Evolutionary conservation across 2,329 filamentous ascomycete species (phyloP), one percentile per base, ranked within the genome.

Genomic region (Sporothrix variecibatus): DNA sequence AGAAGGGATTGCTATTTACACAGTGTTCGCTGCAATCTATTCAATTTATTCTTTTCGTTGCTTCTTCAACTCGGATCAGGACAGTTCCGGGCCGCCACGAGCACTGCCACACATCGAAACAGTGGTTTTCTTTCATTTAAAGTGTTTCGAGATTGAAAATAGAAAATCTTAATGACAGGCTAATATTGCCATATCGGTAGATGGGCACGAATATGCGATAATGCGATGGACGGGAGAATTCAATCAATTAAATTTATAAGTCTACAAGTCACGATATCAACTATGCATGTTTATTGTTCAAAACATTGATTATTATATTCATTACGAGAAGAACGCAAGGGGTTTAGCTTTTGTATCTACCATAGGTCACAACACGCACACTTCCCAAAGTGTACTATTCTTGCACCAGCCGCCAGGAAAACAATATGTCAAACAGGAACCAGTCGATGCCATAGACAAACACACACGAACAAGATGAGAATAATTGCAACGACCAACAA

Each of bases 21-120:
- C 38, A 38, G 62, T 28, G 38, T 46, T 67, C 38, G 23, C 40
- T 28, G 38, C 17, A 38, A 26, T 56, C 26, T 9, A 26, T 11
- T 26, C 8, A 3, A 8, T 17, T 9, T 40, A 12, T 28, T 23
- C 23, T 43, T 26, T 15, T 15, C n/a, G 20, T 11, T 20, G 34
- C 23, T n/a, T 17, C n/a, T 64, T 38, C 17, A 12, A 15, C 20
- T 26, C 62, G 62, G 62, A 46, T 28, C 38, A 20, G 17, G 23
- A 8, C 62, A 23, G n/a, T 46, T 67, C 62, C 62, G 62, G 43
- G 62, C 62, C 23, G 62, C 62, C 62, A 28, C 62, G 38, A 67
- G 62, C 62, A 67, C 62, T 43, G 62, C 62, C 62, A 20, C 62
- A 26, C 62, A 26, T 26, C 3, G 11, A 43, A 67, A 31, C 38